Percentiles rank a stretch among this genome's conserved stretches.
These are phyloP conservation scores for Bonia amplexicaulis DNA, from an alignment of 176 grass and related monocot species.

Conservation along the genomic window DNA sequence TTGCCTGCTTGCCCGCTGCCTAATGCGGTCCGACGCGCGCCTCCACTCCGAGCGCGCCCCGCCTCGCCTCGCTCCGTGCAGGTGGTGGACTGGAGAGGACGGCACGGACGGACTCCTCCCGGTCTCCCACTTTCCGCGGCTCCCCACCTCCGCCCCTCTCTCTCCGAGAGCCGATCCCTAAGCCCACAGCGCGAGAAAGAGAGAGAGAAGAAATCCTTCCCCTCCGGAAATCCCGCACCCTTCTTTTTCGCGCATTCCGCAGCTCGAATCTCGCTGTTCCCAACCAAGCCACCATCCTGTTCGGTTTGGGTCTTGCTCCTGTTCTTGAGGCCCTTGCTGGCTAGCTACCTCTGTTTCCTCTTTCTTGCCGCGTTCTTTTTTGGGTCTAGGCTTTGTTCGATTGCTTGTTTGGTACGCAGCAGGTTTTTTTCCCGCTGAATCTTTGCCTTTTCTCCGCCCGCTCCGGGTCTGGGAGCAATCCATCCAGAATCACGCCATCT, in stretches of 20 bases:
- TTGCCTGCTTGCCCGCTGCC: neutral
- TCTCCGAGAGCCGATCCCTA: neutral
- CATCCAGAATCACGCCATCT: neutral
- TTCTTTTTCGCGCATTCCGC: neutral
- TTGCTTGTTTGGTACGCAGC: neutral
- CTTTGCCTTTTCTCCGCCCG: neutral
- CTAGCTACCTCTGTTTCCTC: neutral
- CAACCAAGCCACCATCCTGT: neutral
- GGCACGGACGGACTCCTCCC: neutral
- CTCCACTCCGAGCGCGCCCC: neutral
- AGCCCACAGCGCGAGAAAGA: neutral
- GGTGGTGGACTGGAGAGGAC: neutral
- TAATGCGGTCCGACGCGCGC: slow-evolving; percentile 48
- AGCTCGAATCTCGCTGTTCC: neutral
- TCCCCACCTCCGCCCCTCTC: neutral
- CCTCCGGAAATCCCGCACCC: neutral
- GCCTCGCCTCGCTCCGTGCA: neutral
- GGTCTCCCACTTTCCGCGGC: slow-evolving; percentile 22
- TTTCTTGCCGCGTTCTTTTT: neutral
- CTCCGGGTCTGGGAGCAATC: neutral
- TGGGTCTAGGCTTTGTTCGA: neutral
- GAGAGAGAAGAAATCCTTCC: neutral
- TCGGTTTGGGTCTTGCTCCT: neutral
- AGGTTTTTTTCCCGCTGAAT: neutral
- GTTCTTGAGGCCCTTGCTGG: neutral